Conservation (phyloP, 208 protist species). For the Endotrypanum monterogeii region DNA sequence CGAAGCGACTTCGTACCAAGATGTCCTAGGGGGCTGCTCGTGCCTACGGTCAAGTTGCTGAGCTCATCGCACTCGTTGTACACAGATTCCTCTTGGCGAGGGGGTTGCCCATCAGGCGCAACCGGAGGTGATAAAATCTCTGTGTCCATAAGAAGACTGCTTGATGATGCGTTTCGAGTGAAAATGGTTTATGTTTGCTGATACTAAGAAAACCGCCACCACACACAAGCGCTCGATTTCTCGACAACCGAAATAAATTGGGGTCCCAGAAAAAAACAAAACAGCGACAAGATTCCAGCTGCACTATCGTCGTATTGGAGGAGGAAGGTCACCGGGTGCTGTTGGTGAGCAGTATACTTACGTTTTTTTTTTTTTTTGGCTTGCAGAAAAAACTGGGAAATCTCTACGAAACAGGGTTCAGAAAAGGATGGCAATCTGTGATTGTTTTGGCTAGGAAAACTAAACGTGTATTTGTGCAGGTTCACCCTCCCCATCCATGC, state of each 20-base stretch:
- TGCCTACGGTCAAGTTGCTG: slow-evolving; percentile 49
- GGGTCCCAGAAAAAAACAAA: background rate
- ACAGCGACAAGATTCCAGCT: background rate
- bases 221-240: too few species aligned
- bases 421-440: too few species aligned
- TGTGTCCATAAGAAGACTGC: slow-evolving; percentile 16
- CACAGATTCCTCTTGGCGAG: slow-evolving; percentile 14
- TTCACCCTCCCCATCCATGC: too few species aligned
- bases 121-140: slow-evolving; percentile 9
- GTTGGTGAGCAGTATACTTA: too few species aligned
- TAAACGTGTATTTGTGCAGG: too few species aligned
- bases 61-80: slow-evolving; percentile 47
- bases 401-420: too few species aligned
- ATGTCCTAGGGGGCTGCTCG: slow-evolving; percentile 17
- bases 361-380: too few species aligned
- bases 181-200: background rate
- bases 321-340: background rate
- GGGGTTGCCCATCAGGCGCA: slow-evolving; percentile 11
- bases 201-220: background rate
- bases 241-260: background rate
- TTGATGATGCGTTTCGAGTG: too few species aligned
- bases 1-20: slow-evolving; percentile 4
- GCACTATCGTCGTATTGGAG: background rate
- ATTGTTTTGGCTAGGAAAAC: too few species aligned
- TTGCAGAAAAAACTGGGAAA: too few species aligned